Conservation (phyloP, 129 eudicot genomes). For the Artemisia argyi region DNA sequence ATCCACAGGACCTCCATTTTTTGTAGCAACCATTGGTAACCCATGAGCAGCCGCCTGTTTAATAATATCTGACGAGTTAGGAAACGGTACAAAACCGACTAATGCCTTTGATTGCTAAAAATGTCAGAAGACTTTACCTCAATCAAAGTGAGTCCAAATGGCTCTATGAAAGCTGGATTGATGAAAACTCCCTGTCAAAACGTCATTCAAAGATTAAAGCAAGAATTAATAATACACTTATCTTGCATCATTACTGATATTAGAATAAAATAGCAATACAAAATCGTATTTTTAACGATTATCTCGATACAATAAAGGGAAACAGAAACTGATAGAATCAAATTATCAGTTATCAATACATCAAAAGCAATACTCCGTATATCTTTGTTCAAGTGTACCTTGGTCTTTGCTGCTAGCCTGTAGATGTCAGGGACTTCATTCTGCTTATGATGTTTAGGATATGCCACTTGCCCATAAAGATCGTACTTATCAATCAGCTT, state of each 20-base stretch:
- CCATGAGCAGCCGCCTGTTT: constrained; percentile 99
- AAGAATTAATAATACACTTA: not conserved
- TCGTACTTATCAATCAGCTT: constrained; percentile 92
- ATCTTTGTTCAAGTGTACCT: constrained; percentile 46
- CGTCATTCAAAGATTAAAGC: not conserved
- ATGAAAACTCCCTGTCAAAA: constrained; percentile 90
- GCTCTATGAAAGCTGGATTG: constrained; percentile 98
- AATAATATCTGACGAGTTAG: constrained; percentile 17
- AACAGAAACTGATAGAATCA: too few species aligned
- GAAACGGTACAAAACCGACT: not conserved
- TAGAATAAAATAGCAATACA: too few species aligned
- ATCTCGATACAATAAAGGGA: too few species aligned
- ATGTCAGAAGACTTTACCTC: constrained; percentile 56
- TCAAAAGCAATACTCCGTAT: not conserved
- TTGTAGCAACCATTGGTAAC: constrained; percentile 96
- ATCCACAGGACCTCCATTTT: constrained; percentile 99
- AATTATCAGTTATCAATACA: not conserved
- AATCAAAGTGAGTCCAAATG: constrained; percentile 95
- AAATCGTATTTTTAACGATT: too few species aligned
- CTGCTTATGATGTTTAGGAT: constrained; percentile 98
- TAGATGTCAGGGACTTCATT: constrained; percentile 88
- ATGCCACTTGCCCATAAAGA: constrained; percentile 99
- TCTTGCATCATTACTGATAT: not conserved
- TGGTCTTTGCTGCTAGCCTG: constrained; percentile 95
- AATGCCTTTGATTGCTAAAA: not conserved